Conservation (phyloP, 208 protist genomes). For the Trypanosoma mega region DNA sequence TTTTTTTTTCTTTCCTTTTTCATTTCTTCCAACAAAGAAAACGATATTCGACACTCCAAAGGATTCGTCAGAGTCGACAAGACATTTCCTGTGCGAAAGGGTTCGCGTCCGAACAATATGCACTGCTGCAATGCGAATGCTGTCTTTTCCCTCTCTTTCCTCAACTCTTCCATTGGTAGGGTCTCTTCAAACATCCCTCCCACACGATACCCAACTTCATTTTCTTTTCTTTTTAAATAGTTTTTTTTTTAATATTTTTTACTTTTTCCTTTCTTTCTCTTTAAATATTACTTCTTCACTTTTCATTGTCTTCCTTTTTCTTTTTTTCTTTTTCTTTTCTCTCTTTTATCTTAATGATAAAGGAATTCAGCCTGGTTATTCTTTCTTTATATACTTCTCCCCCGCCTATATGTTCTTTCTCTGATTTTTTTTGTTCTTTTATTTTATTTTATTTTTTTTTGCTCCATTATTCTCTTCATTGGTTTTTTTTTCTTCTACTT, state of each 20-base stretch:
- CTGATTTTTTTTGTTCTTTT: background rate
- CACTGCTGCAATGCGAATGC: too few relatives aligned
- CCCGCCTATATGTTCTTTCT: background rate
- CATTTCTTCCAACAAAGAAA: background rate
- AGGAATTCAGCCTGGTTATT: too few relatives aligned
- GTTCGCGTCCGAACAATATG: too few relatives aligned
- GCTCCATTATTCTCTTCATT: too few relatives aligned
- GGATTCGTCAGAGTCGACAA: too few relatives aligned
- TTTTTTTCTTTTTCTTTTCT: slow-evolving; percentile 1
- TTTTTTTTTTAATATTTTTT: background rate
- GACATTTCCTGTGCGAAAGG: too few relatives aligned
- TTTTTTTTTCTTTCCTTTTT: slow-evolving; percentile 15
- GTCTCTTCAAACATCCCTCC: too few relatives aligned
- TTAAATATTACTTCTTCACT: background rate
- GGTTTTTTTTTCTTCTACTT: too few relatives aligned
- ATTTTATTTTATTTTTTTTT: background rate
- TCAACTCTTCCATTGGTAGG: too few relatives aligned
- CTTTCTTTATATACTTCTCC: slow-evolving; percentile 5
- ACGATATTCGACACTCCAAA: too few relatives aligned
- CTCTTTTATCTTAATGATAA: slow-evolving; percentile 1
- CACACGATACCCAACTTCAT: background rate
- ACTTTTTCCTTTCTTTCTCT: slow-evolving; percentile 4
- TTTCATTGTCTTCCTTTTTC: background rate
- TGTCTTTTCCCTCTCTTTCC: too few relatives aligned
- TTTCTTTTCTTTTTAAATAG: background rate